Percentiles rank a stretch among this genome's conserved stretches.
These are phyloP conservation scores for Coemansia erecta DNA, from an alignment of 192 early-diverging fungal genomes.

Conservation along the genomic window DNA sequence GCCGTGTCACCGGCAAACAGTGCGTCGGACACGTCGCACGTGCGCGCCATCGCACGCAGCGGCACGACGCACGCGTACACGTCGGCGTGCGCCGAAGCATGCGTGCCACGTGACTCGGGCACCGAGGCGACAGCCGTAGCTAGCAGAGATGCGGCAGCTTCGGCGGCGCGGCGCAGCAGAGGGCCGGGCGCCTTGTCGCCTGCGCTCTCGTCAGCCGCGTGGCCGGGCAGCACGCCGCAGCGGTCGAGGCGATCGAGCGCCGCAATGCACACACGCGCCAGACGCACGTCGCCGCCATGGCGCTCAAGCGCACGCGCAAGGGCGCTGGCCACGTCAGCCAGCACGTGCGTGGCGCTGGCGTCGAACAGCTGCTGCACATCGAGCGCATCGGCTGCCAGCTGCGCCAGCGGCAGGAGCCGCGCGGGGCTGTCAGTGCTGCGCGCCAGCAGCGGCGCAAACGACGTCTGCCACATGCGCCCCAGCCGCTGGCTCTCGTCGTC, in stretches of 20 bases:
- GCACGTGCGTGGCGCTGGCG: constrained; percentile 15
- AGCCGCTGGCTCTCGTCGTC: constrained; percentile 15
- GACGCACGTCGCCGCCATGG: constrained; percentile 28
- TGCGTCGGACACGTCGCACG: constrained; percentile 19
- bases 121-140: constrained; percentile 16
- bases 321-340: constrained; percentile 13
- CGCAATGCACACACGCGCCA: constrained; percentile 19
- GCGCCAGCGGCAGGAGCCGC: constrained; percentile 28
- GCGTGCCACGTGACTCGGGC: constrained; percentile 13
- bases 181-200: constrained; percentile 10
- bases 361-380: constrained; percentile 49
- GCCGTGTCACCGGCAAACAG: neutral
- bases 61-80: constrained; percentile 23
- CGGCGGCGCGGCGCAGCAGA: constrained; percentile 22
- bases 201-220: neutral
- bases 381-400: constrained; percentile 22
- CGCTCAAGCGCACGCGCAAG: constrained; percentile 22
- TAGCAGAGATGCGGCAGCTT: constrained; percentile 10
- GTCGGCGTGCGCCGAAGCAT: constrained; percentile 14
- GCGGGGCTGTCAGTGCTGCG: constrained; percentile 31
- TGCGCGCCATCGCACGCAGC: constrained; percentile 29
- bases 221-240: constrained; percentile 22
- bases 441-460: constrained; percentile 28
- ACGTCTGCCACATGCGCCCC: constrained; percentile 26
- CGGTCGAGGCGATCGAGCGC: constrained; percentile 41